Evolutionary conservation across 2,329 filamentous ascomycete species (phyloP).

Genomic region (Trichoderma atrobrunneum): DNA sequence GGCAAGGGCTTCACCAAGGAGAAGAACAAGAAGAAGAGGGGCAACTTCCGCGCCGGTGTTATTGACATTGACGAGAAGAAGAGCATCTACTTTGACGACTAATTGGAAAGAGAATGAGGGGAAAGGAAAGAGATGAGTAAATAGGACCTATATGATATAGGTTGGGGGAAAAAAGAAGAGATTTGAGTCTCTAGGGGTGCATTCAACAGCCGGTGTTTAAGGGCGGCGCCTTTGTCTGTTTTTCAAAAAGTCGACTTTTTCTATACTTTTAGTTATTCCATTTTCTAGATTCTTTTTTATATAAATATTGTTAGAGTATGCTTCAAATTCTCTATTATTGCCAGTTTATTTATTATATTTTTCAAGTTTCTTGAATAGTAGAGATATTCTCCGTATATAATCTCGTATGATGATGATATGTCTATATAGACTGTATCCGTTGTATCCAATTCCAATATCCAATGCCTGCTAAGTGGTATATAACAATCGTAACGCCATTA

Average conservation of each 20-base stretch:
- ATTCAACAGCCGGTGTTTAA: constrained; percentile 29
- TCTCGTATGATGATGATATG: not conserved
- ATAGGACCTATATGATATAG: not conserved
- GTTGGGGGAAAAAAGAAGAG: not conserved
- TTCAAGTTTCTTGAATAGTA: not conserved
- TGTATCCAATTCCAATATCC: not conserved
- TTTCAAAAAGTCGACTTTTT: not conserved
- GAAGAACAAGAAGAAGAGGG: constrained; percentile 98
- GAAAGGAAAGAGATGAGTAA: not conserved
- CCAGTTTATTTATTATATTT: not conserved
- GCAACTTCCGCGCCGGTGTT: constrained; percentile 81
- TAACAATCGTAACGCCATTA: not conserved
- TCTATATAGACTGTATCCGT: not conserved
- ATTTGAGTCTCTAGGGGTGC: not conserved
- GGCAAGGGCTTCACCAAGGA: constrained; percentile 99
- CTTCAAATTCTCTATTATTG: not conserved
- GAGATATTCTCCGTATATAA: not conserved
- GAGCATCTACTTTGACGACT: constrained; percentile 94
- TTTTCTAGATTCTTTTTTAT: not conserved
- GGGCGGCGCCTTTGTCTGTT: not conserved
- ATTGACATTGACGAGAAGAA: constrained; percentile 83
- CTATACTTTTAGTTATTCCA: not conserved
- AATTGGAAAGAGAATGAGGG: constrained; percentile 29
- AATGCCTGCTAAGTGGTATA: not conserved
- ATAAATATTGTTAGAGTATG: not conserved